Conservation (phyloP, 495 filamentous ascomycete genomes). For the Podospora didyma region DNA sequence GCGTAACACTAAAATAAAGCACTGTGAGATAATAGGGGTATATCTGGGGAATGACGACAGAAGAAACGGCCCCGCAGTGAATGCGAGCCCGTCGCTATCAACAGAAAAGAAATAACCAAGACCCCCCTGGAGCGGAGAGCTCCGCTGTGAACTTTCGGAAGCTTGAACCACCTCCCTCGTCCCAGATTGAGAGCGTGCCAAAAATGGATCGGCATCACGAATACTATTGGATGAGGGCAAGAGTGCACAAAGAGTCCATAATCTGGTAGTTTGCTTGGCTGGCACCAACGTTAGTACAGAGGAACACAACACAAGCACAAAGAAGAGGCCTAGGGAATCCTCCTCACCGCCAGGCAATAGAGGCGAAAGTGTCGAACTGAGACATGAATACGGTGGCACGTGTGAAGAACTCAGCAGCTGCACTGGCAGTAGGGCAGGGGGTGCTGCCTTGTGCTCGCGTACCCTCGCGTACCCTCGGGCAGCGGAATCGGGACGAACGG, state of each 20-base stretch:
- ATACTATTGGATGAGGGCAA: neutral
- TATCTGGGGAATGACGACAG: no score
- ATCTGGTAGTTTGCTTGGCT: no score
- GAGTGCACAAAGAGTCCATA: no score
- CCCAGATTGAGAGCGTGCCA: neutral
- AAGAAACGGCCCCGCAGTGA: no score
- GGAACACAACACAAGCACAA: neutral
- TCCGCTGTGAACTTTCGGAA: neutral
- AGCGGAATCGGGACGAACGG: neutral
- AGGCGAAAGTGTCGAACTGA: neutral
- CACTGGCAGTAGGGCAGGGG: neutral
- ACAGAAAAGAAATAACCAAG: no score
- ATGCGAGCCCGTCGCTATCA: no score
- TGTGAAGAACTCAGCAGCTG: neutral
- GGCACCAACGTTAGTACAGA: neutral
- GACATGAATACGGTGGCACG: neutral
- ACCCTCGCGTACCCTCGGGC: no score
- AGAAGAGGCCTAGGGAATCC: neutral
- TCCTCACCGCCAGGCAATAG: neutral
- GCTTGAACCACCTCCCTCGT: constrained; percentile 5
- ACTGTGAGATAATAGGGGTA: no score
- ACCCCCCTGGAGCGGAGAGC: no score
- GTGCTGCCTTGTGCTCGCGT: neutral
- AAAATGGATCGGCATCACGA: neutral
- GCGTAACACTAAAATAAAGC: no score